Evolutionary conservation across 345 rosid species (phyloP).

Genomic region (Aquilaria malaccensis): DNA sequence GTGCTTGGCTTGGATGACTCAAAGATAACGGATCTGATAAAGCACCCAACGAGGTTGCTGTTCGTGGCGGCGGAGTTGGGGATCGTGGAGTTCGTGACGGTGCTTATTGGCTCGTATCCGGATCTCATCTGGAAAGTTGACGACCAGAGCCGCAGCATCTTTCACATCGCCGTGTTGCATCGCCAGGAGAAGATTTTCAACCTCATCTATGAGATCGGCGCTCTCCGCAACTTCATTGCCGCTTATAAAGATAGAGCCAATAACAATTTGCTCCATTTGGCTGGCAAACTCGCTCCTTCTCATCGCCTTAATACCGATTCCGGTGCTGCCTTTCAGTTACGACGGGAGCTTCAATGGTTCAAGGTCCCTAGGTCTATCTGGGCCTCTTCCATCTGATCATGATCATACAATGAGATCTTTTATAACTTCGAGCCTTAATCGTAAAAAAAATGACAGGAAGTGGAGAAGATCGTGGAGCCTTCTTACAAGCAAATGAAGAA

Average conservation of each 20-base stretch:
- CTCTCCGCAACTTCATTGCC: background rate
- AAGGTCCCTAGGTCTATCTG: slow-evolving; percentile 10
- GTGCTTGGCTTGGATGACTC: slow-evolving; percentile 1
- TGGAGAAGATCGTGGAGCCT: slow-evolving; percentile 13
- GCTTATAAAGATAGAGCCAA: background rate
- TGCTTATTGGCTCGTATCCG: slow-evolving; percentile 6
- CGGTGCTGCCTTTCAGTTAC: slow-evolving; percentile 28
- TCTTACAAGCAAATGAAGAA: slow-evolving; percentile 4
- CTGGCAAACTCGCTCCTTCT: slow-evolving; percentile 15
- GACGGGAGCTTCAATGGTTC: slow-evolving; percentile 29
- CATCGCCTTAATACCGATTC: slow-evolving; percentile 15
- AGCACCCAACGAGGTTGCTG: slow-evolving; percentile 4
- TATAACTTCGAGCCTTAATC: background rate
- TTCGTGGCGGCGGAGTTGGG: slow-evolving; percentile 16
- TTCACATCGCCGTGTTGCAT: slow-evolving; percentile 16
- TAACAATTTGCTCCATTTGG: slow-evolving; percentile 18
- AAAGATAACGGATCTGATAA: slow-evolving; percentile 8
- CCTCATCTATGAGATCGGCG: slow-evolving; percentile 6
- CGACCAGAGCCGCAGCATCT: slow-evolving; percentile 7
- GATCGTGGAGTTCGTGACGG: slow-evolving; percentile 10
- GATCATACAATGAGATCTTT: background rate
- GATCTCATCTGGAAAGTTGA: slow-evolving; percentile 17
- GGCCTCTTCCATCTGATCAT: background rate
- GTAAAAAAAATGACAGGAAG: slow-evolving; percentile 4
- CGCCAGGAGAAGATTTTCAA: slow-evolving; percentile 14